These are phyloP conservation scores for Kurtzmaniella quercitrusa DNA, from an alignment of 1,139 yeast genomes.

Conservation along the genomic window DNA sequence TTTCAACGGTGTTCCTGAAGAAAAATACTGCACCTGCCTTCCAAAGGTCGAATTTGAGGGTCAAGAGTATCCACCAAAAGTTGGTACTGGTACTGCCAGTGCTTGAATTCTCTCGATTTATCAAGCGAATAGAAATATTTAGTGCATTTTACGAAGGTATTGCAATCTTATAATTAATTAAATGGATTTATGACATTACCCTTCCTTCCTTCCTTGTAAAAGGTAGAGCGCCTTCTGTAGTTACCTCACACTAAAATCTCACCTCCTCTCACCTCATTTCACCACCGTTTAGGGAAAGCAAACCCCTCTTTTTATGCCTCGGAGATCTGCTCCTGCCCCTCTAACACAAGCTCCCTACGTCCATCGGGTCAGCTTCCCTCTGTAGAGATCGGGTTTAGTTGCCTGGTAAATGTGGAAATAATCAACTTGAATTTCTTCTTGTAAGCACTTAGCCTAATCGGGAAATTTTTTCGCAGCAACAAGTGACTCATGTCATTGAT, in stretches of 20 bases:
- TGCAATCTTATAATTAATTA: no score
- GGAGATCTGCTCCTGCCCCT: neutral
- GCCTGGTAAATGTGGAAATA: neutral
- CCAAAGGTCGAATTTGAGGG: constrained; percentile 8
- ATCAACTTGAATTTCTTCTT: neutral
- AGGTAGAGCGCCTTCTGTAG: no score
- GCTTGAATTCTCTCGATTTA: neutral
- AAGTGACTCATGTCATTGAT: neutral
- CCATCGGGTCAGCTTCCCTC: no score
- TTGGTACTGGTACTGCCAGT: constrained; percentile 2
- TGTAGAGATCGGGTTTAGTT: neutral
- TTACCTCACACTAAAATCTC: no score
- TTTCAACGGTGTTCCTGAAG: constrained; percentile 30
- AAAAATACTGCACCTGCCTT: constrained; percentile 32
- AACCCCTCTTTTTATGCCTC: no score
- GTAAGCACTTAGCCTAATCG: constrained; percentile 1
- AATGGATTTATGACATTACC: no score
- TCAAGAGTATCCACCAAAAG: constrained; percentile 8
- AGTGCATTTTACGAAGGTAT: no score
- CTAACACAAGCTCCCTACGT: neutral
- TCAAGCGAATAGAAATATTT: no score
- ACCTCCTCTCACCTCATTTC: no score
- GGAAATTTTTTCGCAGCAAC: neutral
- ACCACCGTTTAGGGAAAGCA: no score
- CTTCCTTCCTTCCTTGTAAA: no score